A percentile compares a stretch with the other conserved stretches of the same genome.
phyloP scores from a whole-genome alignment of 768 basidiomycete genomes.

The Trametes coccinea region DNA sequence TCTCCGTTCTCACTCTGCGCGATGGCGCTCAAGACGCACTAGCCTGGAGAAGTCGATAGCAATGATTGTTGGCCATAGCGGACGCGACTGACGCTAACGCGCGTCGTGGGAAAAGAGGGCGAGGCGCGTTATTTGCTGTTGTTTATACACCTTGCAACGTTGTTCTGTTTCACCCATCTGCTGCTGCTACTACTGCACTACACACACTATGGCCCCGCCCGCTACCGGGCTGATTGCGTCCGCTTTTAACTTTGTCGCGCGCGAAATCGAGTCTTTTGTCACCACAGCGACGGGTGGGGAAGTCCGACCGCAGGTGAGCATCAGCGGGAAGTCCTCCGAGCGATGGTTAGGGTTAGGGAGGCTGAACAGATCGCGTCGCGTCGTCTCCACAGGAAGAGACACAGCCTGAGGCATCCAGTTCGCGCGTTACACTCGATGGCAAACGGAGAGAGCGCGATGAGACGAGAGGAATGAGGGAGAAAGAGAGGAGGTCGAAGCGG shows the following conservation, averaged over 20 bases:
- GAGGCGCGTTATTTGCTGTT: slow-evolving; percentile 19
- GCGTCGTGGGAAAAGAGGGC: slow-evolving; percentile 18
- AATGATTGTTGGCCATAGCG: background rate
- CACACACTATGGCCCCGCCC: slow-evolving; percentile 16
- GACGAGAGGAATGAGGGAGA: slow-evolving; percentile 13
- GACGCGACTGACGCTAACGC: background rate
- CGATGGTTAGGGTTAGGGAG: slow-evolving; percentile 8
- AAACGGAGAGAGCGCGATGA: slow-evolving; percentile 13
- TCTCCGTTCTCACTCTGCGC: background rate
- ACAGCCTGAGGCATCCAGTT: slow-evolving; percentile 26
- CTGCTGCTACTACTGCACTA: slow-evolving; percentile 21
- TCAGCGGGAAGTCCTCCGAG: background rate
- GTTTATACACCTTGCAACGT: slow-evolving; percentile 13
- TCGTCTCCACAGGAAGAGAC: slow-evolving; percentile 8
- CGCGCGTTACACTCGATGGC: slow-evolving; percentile 28
- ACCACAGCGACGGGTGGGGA: slow-evolving; percentile 56
- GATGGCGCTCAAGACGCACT: too few relatives aligned
- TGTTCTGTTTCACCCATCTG: slow-evolving; percentile 21
- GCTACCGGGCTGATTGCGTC: slow-evolving; percentile 53
- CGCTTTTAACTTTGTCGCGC: slow-evolving; percentile 68
- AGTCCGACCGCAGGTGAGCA: slow-evolving; percentile 55
- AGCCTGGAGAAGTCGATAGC: background rate
- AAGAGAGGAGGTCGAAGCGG: slow-evolving; percentile 20
- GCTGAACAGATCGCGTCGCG: background rate
- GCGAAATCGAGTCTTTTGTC: slow-evolving; percentile 72